Evolutionary conservation across 163 green algal genomes (phyloP), one percentile per base, ranked within the genome.

Genomic region (Volvox carteri): DNA sequence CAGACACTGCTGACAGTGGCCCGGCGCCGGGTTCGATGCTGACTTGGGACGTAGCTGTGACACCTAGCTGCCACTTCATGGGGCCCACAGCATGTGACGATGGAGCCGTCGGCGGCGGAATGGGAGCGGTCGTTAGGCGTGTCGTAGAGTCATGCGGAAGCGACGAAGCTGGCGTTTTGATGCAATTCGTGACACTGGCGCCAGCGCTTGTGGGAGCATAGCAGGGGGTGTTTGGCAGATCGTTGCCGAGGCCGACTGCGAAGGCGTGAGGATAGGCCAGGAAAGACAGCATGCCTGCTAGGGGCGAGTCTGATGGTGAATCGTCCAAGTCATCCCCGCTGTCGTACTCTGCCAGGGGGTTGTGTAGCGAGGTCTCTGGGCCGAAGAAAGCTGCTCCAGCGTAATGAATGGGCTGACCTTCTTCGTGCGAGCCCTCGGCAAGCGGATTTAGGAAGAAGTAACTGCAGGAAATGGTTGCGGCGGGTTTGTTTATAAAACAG

Each of bases 291-390:
- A 65, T 65, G 54, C 5, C 5, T 23, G 3, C 54, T 23, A 2
- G 2, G 54, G 54, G 54, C 28, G 54, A 65, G 54, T 65, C 54
- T 23, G 54, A 23, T 2, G 54, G 54, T 23, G 54, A 65, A 65
- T 65, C 54, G 54, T 19, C 2, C 2, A 65, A 23, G 65, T 48
- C 30, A 11, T 75, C 65, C 2, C 35, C 21, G 70, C 39, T 33
- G 70, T 35, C 35, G 70, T 58, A 78, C 70, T 78, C 70, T 9
- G 70, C 70, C 37, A 78, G 70, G 14, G 70, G 70, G 70, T 78
- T 78, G 70, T 78, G 70, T 7, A 78, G 23, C 37, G 28, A 37
- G 18, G 39, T 23, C 18, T 54, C 70, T 18, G 39, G 28, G 35
- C 70, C 21, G 19, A 58, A 46, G 70, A 52, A 58, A 18, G 70